phyloP scores from a whole-genome alignment of 2,329 filamentous ascomycete species.

The Nemania diffusa region DNA sequence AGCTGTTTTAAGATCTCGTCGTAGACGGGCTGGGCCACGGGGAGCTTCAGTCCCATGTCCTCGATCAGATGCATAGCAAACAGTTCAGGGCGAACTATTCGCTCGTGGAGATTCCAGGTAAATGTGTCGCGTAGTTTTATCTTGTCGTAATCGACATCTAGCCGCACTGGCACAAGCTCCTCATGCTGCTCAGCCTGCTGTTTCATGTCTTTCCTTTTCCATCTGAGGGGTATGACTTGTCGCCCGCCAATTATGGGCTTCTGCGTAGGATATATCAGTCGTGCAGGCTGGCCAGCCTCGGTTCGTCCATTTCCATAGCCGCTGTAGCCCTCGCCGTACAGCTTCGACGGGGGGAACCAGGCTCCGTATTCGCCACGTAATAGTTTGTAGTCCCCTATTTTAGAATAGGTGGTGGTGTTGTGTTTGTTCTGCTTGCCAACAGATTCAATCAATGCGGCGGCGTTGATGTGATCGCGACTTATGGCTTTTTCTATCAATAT shows the following conservation, averaged over 20 bases:
- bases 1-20: conserved; percentile 75
- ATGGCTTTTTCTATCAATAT: conserved; percentile 65
- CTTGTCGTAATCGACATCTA: conserved; percentile 96
- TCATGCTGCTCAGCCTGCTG: conserved; percentile 91
- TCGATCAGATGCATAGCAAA: conserved; percentile 93
- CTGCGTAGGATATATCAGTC: conserved; percentile 81
- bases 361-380: conserved; percentile 66
- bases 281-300: conserved; percentile 72
- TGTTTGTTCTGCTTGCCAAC: conserved; percentile 66
- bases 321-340: conserved; percentile 81
- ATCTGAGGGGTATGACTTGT: conserved; percentile 76
- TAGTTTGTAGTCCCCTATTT: conserved; percentile 75
- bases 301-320: conserved; percentile 91
- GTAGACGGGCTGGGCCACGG: conserved; percentile 71
- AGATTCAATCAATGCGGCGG: conserved; percentile 61
- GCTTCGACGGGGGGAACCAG: conserved; percentile 65
- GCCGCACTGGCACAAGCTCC: conserved; percentile 87
- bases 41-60: conserved; percentile 83
- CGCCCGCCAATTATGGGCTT: conserved; percentile 81
- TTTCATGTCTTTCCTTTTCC: conserved; percentile 81
- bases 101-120: conserved; percentile 97
- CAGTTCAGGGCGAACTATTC: conserved; percentile 79
- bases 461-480: conserved; percentile 64
- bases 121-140: conserved; percentile 96
- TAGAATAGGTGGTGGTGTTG: conserved; percentile 71